Conservation (phyloP, 768 basidiomycete species). For the Coprinopsis marcescibilis region DNA sequence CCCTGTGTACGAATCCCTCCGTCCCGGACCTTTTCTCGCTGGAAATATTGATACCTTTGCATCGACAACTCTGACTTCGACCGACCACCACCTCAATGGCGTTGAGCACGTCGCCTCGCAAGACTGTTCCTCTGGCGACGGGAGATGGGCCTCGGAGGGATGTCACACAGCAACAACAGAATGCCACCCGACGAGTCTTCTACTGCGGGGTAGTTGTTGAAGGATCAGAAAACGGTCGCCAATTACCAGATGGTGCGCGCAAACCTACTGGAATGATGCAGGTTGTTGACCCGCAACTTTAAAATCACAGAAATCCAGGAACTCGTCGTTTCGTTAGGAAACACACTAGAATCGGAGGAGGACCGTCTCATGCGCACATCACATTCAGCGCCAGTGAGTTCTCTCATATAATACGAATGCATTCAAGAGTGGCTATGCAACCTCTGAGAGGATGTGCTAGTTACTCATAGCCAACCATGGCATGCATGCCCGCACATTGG, state of each 20-base stretch:
- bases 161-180: conserved; percentile 34
- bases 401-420: background rate
- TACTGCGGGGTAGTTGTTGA: conserved; percentile 90
- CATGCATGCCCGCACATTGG: too few species aligned
- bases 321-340: conserved; percentile 71
- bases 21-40: conserved; percentile 11
- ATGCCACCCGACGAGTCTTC: conserved; percentile 74
- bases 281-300: conserved; percentile 2
- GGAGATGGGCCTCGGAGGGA: conserved; percentile 51
- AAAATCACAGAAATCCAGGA: conserved; percentile 67
- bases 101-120: conserved; percentile 64
- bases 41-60: conserved; percentile 3
- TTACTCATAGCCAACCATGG: too few species aligned
- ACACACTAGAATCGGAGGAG: conserved; percentile 48
- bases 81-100: conserved; percentile 41
- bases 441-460: too few species aligned
- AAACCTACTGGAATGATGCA: conserved; percentile 2
- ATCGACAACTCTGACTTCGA: conserved; percentile 6
- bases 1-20: too few species aligned
- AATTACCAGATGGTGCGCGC: conserved; percentile 58
- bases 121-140: conserved; percentile 64
- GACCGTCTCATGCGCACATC: conserved; percentile 40
- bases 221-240: conserved; percentile 64
- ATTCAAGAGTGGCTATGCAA: too few species aligned
- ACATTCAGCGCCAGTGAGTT: conserved; percentile 40